Conservation (phyloP, 177 flowering plant genomes). For the Telopea speciosissima region DNA sequence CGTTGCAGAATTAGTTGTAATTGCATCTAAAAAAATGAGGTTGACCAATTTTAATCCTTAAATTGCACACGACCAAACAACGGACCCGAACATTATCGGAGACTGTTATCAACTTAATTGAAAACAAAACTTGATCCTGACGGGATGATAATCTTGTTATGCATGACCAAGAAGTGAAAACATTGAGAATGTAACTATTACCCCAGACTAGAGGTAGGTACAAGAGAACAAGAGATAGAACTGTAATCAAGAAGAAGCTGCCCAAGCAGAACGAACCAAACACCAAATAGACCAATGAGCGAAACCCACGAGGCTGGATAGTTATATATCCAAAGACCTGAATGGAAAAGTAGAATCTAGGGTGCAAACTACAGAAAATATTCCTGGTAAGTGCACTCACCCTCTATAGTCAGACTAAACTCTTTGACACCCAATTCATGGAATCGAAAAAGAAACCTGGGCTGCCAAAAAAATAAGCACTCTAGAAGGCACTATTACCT, state of each 20-base stretch:
- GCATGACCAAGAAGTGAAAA: neutral
- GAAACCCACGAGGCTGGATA: neutral
- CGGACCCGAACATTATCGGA: no score
- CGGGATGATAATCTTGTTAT: neutral
- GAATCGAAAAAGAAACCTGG: neutral
- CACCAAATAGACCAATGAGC: slow-evolving; percentile 4
- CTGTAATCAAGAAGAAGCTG: neutral
- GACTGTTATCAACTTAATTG: neutral
- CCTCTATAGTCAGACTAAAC: neutral
- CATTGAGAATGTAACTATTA: no score
- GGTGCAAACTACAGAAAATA: neutral
- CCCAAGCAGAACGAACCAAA: neutral
- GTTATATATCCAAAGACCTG: neutral
- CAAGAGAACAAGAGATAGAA: neutral
- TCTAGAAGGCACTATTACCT: neutral
- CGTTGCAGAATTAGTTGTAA: no score
- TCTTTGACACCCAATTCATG: neutral
- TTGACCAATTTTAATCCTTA: no score
- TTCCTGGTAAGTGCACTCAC: neutral
- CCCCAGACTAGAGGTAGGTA: no score
- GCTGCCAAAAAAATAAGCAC: neutral
- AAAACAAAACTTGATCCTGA: neutral
- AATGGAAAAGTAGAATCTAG: neutral
- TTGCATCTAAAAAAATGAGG: no score
- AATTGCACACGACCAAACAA: no score